Base-by-base conservation (phyloP, 148 eudicot species). In the Rheum nobile region DNA sequence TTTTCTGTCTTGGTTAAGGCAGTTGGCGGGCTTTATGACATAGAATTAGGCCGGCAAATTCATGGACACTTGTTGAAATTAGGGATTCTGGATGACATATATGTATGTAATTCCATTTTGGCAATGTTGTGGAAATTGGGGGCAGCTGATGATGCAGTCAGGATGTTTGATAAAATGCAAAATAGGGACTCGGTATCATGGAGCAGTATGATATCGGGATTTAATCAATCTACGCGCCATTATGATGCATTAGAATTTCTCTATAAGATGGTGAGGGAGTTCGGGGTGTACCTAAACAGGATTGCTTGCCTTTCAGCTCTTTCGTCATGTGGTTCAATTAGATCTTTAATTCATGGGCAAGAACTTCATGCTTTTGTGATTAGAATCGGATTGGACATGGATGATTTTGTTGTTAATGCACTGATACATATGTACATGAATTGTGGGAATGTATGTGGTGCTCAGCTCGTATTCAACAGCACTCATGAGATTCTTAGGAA, bases 351-450 rank as follows among this genome's bases (percentile, higher is more conserved):
- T 67, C 76, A 77, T 70, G 85, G 85, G 48, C 75, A 52, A 76
- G 52, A 72, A 54, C 28, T 83, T 43, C 85, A 83, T 75, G 80
- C 78, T 47, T 43, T 79, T 75, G 73, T 78, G 46, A 68, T 79
- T 31, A 79, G 77, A 57, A 47, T 39, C 24, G 88, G 86, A 73
- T 79, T 84, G 21, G 85, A 76, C 31, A 50, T 57, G 32, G 86
- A 87, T 79, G 67, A 57, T 42, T 81, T 80, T 26, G 75, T 87
- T 22, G 84, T 80, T 4, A 77, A 84, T 75, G 83, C 88, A 42
- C 72, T 87, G 54, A 59, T 95, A 72, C 88, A 91, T 82, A 79
- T 90, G 84, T 95, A 91, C 80, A 86, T 91, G 55, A 95, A 91
- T 83, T 76, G 85, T 35, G 96, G 97, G 72, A 83, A 86, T 72